phyloP scores from a whole-genome alignment of 164 flowering plant species.

The Liquidambar formosana region DNA sequence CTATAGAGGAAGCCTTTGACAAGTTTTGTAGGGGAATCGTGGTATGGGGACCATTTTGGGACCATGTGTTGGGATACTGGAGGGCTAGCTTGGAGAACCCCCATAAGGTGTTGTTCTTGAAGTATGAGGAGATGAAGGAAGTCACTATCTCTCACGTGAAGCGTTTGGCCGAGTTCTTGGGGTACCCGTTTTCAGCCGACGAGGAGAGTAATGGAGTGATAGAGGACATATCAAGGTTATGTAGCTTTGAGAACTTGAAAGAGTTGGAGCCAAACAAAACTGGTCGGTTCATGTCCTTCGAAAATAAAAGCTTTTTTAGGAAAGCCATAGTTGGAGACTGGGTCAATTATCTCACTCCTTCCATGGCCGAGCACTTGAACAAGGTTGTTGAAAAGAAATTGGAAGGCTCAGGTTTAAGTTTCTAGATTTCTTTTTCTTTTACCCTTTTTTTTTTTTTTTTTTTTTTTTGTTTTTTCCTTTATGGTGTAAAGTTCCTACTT shows the following conservation, averaged over 20 bases:
- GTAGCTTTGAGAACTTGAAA: not conserved
- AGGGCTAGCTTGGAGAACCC: not conserved
- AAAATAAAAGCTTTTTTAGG: no score
- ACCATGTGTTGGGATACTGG: slow-evolving; percentile 5
- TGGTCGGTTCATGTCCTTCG: not conserved
- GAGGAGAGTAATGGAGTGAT: not conserved
- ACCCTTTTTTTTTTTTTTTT: no score
- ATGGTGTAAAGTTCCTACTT: no score
- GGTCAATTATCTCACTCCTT: no score
- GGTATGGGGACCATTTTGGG: not conserved
- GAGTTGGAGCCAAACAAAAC: not conserved
- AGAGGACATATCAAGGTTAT: not conserved
- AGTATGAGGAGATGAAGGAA: not conserved
- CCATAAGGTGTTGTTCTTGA: not conserved
- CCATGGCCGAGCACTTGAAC: no score
- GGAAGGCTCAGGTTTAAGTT: no score
- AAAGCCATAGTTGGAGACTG: no score
- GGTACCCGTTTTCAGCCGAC: not conserved
- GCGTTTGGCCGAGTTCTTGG: slow-evolving; percentile 3
- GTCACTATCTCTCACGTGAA: not conserved
- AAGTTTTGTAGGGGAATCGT: not conserved
- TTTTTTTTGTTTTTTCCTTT: no score
- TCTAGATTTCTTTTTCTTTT: no score
- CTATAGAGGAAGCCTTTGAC: slow-evolving; percentile 4
- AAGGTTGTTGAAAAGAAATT: no score